Conservation (phyloP, 208 protist species). For the Naegleria gruberi region DNA sequence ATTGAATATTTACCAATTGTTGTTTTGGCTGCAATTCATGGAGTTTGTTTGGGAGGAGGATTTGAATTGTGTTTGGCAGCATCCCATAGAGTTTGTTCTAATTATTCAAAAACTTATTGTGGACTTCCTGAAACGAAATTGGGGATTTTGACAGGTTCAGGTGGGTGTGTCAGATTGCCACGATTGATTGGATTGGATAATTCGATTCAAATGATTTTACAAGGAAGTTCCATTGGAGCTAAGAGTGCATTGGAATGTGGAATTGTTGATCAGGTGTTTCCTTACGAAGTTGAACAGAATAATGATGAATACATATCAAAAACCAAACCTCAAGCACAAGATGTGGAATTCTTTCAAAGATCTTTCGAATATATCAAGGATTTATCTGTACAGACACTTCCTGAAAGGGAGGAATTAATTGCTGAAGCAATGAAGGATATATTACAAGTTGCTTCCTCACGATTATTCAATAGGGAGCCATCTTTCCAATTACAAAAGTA, state of each 20-base stretch:
- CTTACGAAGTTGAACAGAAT: conserved; percentile 37
- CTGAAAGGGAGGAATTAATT: background rate
- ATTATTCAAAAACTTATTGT: conserved; percentile 19
- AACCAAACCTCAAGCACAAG: background rate
- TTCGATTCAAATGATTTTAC: conserved; percentile 69
- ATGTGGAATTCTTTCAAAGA: background rate
- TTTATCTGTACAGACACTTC: background rate
- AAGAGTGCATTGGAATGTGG: conserved; percentile 61
- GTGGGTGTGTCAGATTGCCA: conserved; percentile 55
- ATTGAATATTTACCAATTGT: conserved; percentile 55
- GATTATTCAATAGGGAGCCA: background rate
- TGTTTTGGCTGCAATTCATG: conserved; percentile 84
- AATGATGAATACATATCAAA: background rate
- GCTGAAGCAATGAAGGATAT: background rate
- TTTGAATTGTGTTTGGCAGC: conserved; percentile 84
- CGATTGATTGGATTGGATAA: conserved; percentile 69
- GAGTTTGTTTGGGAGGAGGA: conserved; percentile 79
- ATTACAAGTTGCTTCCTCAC: background rate
- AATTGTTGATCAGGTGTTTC: conserved; percentile 54
- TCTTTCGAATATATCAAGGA: background rate
- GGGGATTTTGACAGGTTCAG: conserved; percentile 78
- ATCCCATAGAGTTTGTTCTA: conserved; percentile 56
- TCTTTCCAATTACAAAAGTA: background rate
- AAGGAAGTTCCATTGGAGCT: conserved; percentile 57
- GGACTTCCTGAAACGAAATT: conserved; percentile 78